Evolutionary conservation across 192 early-diverging fungal genomes (phyloP), one percentile per base, ranked within the genome.

Genomic region (Phlyctochytrium planicorne): DNA sequence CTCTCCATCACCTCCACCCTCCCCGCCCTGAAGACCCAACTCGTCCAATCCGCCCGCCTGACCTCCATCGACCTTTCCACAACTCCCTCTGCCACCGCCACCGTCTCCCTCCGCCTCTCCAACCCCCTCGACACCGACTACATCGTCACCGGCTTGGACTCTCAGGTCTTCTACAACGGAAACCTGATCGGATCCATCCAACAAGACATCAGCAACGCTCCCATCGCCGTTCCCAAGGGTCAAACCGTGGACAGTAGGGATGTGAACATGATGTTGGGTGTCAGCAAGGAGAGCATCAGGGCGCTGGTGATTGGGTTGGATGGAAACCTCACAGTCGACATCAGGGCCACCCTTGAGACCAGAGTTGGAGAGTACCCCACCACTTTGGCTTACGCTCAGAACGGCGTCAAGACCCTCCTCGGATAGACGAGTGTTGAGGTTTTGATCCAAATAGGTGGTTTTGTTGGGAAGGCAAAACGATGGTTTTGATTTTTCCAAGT

Each of bases 51-150:
- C 29, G n/a, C 33, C 12, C 34, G 29, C 29, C 25, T 20, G 20
- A 14, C 60, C n/a, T 47, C 23, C 35, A 23, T 34, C 1, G 31
- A 12, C 32, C 34, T 20, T 16, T 30, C 67, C 37, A 37, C 27
- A n/a, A 12, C 17, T 14, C 1, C 16, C 3, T 20, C 23, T 1
- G n/a, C n/a, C 14, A 30, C 59, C n/a, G 25, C 0, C 20, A 35
- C 52, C 0, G 35, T 63, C 2, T n/a, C n/a, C n/a, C 35, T 62
- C 35, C 12, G 14, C 20, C 17, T 68, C 36, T 6, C 20, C 2
- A 68, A 68, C 40, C 67, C 67, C 20, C 55, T 68, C 37, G 59
- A 68, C 67, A 24, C 67, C n/a, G 30, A 24, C 34, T 62, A 37
- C 59, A 63, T 2, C 34, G 16, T 68, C 32, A 17, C 16, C 67